Evolutionary conservation across 306 rosid genomes (phyloP).

Genomic region (Pueraria montana): DNA sequence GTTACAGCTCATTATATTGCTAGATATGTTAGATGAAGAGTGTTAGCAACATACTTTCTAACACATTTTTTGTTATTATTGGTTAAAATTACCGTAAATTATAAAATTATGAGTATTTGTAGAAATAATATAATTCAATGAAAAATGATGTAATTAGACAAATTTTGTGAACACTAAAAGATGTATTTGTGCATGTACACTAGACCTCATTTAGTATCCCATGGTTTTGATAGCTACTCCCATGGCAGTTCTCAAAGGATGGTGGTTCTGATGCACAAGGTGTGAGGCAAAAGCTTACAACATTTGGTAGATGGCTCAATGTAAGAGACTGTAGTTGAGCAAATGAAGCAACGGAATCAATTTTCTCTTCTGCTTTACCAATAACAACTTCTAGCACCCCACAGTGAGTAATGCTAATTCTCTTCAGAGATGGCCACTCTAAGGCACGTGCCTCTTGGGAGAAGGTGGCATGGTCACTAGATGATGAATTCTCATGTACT

Average conservation of each 20-base stretch:
- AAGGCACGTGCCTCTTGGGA: not conserved
- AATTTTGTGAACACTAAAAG: not conserved
- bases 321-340: constrained; percentile 1
- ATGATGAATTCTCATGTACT: not conserved
- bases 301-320: not conserved
- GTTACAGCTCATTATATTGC: not conserved
- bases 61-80: too few relatives aligned
- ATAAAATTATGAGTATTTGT: too few relatives aligned
- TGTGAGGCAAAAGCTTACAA: not conserved
- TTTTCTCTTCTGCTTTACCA: not conserved
- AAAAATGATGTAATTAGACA: not conserved
- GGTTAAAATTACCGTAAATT: too few relatives aligned
- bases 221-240: not conserved
- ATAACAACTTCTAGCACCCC: not conserved
- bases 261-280: not conserved
- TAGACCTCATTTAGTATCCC: too few relatives aligned
- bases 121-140: too few relatives aligned
- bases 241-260: not conserved
- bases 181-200: too few relatives aligned
- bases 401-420: not conserved
- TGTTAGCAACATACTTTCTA: too few relatives aligned
- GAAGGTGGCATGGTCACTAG: not conserved
- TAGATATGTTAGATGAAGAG: not conserved
- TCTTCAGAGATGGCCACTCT: not conserved
- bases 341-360: not conserved